Percentiles rank a stretch among this genome's conserved stretches.
phyloP scores from a whole-genome alignment of 2,329 filamentous ascomycete genomes.

The Calonectria hongkongensis region DNA sequence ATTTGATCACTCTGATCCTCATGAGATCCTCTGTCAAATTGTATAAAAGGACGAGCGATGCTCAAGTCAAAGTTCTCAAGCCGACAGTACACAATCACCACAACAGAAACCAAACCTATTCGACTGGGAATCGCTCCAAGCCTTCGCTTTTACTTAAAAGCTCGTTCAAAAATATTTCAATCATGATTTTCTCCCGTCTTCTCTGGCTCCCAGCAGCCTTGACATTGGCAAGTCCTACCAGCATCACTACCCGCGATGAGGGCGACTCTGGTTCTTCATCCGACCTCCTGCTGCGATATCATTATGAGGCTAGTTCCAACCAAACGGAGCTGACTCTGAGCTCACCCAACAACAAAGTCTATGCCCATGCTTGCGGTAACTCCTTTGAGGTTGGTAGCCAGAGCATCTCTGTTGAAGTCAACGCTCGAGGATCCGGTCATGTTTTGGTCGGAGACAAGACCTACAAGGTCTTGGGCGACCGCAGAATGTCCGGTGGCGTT shows the following conservation, averaged over 20 bases:
- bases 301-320: background rate
- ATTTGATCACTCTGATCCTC: too few relatives aligned
- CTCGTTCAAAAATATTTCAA: background rate
- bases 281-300: background rate
- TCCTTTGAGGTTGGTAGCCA: background rate
- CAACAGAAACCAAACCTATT: background rate
- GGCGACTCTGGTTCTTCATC: background rate
- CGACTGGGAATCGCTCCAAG: background rate
- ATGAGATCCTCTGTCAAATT: background rate
- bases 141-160: background rate
- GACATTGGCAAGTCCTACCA: background rate
- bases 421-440: background rate
- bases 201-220: background rate
- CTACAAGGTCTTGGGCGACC: background rate
- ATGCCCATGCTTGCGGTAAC: background rate
- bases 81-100: background rate
- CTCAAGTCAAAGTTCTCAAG: background rate
- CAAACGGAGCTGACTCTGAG: background rate
- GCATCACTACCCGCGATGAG: background rate
- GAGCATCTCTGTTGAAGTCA: background rate
- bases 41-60: background rate
- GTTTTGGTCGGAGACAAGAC: background rate
- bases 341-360: background rate
- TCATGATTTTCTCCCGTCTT: background rate
- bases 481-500: background rate